Conservation (phyloP, 805 yeast genomes). For the Starmerella kuoi region DNA sequence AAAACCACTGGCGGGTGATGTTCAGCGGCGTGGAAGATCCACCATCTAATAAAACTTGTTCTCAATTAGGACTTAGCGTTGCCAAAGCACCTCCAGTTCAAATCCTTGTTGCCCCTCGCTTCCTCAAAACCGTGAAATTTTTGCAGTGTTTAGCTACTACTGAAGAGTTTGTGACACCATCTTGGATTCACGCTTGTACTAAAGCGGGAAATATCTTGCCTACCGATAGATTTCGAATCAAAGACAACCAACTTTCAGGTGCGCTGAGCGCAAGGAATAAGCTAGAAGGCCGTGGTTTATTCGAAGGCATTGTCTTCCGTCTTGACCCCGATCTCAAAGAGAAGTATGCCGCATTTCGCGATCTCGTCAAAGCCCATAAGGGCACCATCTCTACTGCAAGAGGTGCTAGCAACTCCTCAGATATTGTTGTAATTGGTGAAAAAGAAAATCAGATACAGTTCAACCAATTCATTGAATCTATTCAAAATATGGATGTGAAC, state of each 20-base stretch:
- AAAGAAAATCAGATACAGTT: slow-evolving; percentile 11
- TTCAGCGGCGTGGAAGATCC: slow-evolving; percentile 25
- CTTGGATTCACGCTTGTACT: slow-evolving; percentile 23
- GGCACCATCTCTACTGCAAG: slow-evolving; percentile 27
- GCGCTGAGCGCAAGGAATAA: slow-evolving; percentile 12
- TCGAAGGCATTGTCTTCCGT: slow-evolving; percentile 40
- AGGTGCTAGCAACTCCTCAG: background rate
- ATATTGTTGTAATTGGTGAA: slow-evolving; percentile 11
- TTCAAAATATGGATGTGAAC: slow-evolving; percentile 17
- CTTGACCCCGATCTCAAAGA: slow-evolving; percentile 50
- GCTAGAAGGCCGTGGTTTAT: slow-evolving; percentile 29
- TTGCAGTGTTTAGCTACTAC: slow-evolving; percentile 52
- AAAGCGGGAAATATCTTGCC: slow-evolving; percentile 15
- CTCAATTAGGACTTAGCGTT: slow-evolving; percentile 47
- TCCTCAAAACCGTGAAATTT: slow-evolving; percentile 80
- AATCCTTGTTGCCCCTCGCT: slow-evolving; percentile 56
- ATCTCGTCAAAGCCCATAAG: slow-evolving; percentile 53
- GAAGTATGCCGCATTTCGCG: slow-evolving; percentile 42
- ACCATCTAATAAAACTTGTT: slow-evolving; percentile 19
- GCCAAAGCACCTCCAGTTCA: slow-evolving; percentile 33
- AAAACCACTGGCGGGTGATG: slow-evolving; percentile 17
- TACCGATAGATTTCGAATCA: slow-evolving; percentile 22
- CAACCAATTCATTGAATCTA: slow-evolving; percentile 16
- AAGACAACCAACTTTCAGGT: slow-evolving; percentile 8
- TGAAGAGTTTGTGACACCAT: slow-evolving; percentile 22